A percentile compares a stretch with the other conserved stretches of the same genome.
phyloP scores from a whole-genome alignment of 2,329 filamentous ascomycete genomes.

The Penicillium sp. region DNA sequence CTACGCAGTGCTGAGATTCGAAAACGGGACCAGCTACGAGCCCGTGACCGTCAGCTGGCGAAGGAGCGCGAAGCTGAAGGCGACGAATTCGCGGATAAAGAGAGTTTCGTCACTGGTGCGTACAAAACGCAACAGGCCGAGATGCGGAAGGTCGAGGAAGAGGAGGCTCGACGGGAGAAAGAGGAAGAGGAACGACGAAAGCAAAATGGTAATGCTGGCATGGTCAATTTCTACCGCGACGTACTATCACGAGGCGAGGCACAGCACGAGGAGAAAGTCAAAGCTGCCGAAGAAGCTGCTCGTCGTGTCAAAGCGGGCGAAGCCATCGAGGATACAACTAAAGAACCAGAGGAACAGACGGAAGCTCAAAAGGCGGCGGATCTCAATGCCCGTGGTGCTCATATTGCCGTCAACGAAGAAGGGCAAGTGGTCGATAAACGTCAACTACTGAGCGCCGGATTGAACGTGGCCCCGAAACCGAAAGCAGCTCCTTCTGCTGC shows the following conservation, averaged over 20 bases:
- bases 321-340: slow-evolving; percentile 27
- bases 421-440: slow-evolving; percentile 64
- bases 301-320: slow-evolving; percentile 37
- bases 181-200: slow-evolving; percentile 52
- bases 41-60: slow-evolving; percentile 59
- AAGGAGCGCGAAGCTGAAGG: slow-evolving; percentile 63
- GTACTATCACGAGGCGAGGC: slow-evolving; percentile 59
- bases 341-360: slow-evolving; percentile 39
- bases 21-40: slow-evolving; percentile 62
- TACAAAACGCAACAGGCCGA: slow-evolving; percentile 66
- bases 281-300: slow-evolving; percentile 51
- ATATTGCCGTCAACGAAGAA: slow-evolving; percentile 61
- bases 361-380: slow-evolving; percentile 57
- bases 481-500: slow-evolving; percentile 35
- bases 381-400: slow-evolving; percentile 50
- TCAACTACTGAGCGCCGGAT: slow-evolving; percentile 59
- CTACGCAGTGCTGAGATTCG: slow-evolving; percentile 59
- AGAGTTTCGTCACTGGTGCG: slow-evolving; percentile 64
- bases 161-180: slow-evolving; percentile 54
- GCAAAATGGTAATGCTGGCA: slow-evolving; percentile 51
- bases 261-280: slow-evolving; percentile 56
- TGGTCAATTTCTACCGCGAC: slow-evolving; percentile 60
- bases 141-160: slow-evolving; percentile 55
- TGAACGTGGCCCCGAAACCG: slow-evolving; percentile 59
- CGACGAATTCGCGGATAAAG: slow-evolving; percentile 65